phyloP scores from a whole-genome alignment of 2,329 filamentous ascomycete species.

The Neospermospora avenae region DNA sequence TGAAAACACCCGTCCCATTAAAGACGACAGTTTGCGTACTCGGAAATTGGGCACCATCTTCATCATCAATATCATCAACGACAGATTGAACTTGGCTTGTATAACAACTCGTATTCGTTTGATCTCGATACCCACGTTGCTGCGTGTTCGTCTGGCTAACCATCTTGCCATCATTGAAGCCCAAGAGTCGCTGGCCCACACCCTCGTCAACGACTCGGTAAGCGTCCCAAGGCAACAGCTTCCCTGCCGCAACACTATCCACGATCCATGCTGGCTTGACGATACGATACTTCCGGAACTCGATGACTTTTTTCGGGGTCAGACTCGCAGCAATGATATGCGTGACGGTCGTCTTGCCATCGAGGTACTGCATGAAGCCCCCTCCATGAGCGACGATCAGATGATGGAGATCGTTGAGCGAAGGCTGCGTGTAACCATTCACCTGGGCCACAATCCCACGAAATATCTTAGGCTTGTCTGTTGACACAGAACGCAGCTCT shows the following conservation, averaged over 20 bases:
- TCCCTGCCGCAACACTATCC: slow-evolving; percentile 80
- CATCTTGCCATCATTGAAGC: slow-evolving; percentile 58
- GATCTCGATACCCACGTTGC: slow-evolving; percentile 69
- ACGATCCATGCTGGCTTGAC: slow-evolving; percentile 94
- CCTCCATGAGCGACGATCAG: slow-evolving; percentile 93
- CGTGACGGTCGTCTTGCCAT: slow-evolving; percentile 90
- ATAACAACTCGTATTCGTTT: slow-evolving; percentile 82
- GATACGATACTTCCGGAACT: slow-evolving; percentile 83
- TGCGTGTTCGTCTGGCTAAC: slow-evolving; percentile 62
- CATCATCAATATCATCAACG: slow-evolving; percentile 41
- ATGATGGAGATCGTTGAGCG: slow-evolving; percentile 81
- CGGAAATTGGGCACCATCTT: slow-evolving; percentile 37
- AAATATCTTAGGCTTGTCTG: slow-evolving; percentile 79
- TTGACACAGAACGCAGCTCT: slow-evolving; percentile 66
- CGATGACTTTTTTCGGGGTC: slow-evolving; percentile 88
- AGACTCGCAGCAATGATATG: slow-evolving; percentile 91
- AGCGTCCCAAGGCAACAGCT: slow-evolving; percentile 77
- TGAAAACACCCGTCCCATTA: slow-evolving; percentile 15
- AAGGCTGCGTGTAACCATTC: slow-evolving; percentile 94
- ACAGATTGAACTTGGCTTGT: slow-evolving; percentile 60
- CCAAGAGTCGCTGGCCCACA: slow-evolving; percentile 73
- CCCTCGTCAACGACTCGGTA: slow-evolving; percentile 87
- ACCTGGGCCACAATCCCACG: slow-evolving; percentile 87
- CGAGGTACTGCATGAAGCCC: slow-evolving; percentile 89
- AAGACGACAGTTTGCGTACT: slow-evolving; percentile 21